Percentiles rank a stretch among this genome's conserved stretches.
phyloP scores from a whole-genome alignment of 2,329 filamentous ascomycete species.

The Talaromyces piceae region DNA sequence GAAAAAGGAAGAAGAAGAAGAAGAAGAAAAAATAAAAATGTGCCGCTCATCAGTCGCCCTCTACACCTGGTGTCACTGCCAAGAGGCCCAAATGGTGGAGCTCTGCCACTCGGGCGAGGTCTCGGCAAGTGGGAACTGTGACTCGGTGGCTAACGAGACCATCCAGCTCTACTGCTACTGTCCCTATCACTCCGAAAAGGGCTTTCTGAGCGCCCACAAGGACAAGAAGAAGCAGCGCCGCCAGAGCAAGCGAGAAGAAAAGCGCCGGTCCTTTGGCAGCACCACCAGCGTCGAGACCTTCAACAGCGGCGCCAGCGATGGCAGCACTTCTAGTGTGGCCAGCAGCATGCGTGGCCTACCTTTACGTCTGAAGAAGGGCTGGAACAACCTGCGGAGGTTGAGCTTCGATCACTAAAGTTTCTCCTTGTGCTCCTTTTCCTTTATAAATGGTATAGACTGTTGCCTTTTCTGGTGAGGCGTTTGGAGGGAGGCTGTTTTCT shows the following conservation, averaged over 20 bases:
- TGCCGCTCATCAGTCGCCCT: constrained; percentile 31
- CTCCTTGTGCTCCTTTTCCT: not conserved
- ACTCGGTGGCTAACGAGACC: constrained; percentile 26
- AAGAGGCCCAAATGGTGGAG: constrained; percentile 27
- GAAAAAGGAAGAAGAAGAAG: not conserved
- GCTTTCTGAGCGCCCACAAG: constrained; percentile 25
- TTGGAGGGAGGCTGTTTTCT: not conserved
- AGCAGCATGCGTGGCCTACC: constrained; percentile 2
- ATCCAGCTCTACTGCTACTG: constrained; percentile 36
- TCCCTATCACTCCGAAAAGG: constrained; percentile 25
- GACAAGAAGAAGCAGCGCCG: constrained; percentile 13
- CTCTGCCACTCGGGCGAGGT: constrained; percentile 24
- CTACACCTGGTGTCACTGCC: constrained; percentile 33
- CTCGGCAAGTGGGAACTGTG: constrained; percentile 22
- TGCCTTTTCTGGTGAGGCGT: not conserved
- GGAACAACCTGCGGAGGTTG: constrained; percentile 5
- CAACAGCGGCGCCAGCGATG: not conserved
- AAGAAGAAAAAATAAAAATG: constrained; percentile 17
- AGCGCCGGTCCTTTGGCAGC: constrained; percentile 4
- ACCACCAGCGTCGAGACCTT: constrained; percentile 1
- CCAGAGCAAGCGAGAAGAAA: no score
- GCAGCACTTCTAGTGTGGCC: not conserved
- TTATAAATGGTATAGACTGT: not conserved
- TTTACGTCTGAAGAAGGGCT: constrained; percentile 1
- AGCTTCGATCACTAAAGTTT: constrained; percentile 2